Evolutionary conservation across 495 filamentous ascomycete species (phyloP), one percentile per base, ranked within the genome.

Genomic region (Neurospora sp.): DNA sequence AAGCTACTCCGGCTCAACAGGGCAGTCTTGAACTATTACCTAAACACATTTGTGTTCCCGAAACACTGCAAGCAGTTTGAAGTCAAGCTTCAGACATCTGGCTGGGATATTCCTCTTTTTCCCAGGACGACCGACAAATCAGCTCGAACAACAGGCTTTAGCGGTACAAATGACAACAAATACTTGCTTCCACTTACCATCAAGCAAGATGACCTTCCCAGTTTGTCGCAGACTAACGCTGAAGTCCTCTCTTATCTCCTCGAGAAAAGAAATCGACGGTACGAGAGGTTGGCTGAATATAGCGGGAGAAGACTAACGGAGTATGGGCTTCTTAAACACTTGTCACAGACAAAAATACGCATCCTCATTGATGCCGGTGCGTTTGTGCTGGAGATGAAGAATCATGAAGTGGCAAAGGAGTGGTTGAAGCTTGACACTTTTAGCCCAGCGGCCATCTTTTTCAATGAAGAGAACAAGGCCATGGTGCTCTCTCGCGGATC

Each of bases 21-120:
- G 0, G 72, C 74, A 0, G 83, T 84, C 1, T 79, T 89, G 41
- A 81, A 89, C 71, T 84, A 85, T 74, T 89, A 83, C 71, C 45
- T 88, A 41, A 88, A 88, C 74, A 81, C 84, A 53, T 86, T 87
- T 70, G 86, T 88, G 9, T 89, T 89, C 59, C 87, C 87, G 0
- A 69, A 44, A 9, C 83, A 89, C 69, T 85, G 85, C 0, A 86
- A 84, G 70, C 84, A 87, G 71, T 89, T 88, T 72, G 74, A 81
- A n/a, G 75, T 81, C 20, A 89, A 88, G 75, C 72, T 89, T 14
- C 84, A 87, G 70, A 83, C 85, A 3, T 86, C 81, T 35, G 83
- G 86, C 0, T 89, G 86, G 87, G 87, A 89, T 72, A 79, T 88
- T 20, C 84, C 86, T 0, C 72, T 85, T 4, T 78, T 71, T 74